These are phyloP conservation scores for Pichiaceae sp. DNA, from an alignment of 1,139 yeast genomes.

Conservation along the genomic window DNA sequence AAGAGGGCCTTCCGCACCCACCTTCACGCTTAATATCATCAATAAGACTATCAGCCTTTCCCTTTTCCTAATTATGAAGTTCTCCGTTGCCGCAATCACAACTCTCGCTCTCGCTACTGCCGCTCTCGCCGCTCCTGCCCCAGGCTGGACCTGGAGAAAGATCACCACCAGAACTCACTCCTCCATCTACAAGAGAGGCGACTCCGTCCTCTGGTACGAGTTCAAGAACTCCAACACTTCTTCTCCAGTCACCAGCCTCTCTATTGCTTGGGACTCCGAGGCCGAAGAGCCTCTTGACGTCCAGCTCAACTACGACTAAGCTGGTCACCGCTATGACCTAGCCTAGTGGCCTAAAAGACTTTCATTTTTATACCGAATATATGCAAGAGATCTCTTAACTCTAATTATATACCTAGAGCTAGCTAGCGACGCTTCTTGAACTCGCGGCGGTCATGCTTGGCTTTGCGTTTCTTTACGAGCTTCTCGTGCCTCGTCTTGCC, in stretches of 20 bases:
- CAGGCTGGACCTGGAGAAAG: not conserved
- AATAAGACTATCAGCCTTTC: not conserved
- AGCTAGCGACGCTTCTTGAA: not conserved
- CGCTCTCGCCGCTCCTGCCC: not conserved
- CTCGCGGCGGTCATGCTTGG: constrained; percentile 13
- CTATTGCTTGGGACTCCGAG: not conserved
- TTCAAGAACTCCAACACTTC: not conserved
- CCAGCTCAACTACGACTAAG: not conserved
- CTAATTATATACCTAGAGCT: not conserved
- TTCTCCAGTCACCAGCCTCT: not conserved
- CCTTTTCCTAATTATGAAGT: not conserved
- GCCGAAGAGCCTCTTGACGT: not conserved
- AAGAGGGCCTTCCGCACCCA: not conserved
- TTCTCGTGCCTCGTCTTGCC: constrained; percentile 1
- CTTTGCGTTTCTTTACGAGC: constrained; percentile 23
- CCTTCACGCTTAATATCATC: not conserved
- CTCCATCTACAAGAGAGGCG: not conserved
- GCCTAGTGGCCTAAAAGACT: too few species aligned
- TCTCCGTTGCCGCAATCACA: not conserved
- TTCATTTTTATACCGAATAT: not conserved
- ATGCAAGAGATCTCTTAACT: not conserved
- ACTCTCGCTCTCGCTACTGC: not conserved
- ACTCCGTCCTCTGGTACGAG: not conserved
- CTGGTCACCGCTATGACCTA: too few species aligned
- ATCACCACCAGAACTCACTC: not conserved